A percentile compares a stretch with the other conserved stretches of the same genome.
These are phyloP conservation scores for Fraxinus quadrangulata DNA, from an alignment of 257 asterid species.

Conservation along the genomic window DNA sequence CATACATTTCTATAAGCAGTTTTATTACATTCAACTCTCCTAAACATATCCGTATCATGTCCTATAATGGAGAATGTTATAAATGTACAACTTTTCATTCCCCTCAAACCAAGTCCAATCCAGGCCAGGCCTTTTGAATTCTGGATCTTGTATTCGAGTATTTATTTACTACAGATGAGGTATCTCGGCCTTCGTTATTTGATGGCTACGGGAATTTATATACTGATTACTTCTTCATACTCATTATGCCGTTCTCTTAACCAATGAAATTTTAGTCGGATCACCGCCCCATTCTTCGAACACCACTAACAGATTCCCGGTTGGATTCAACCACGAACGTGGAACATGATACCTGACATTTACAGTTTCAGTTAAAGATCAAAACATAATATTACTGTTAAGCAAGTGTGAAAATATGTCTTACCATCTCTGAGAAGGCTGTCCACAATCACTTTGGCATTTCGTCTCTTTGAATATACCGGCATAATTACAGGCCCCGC, in stretches of 20 bases:
- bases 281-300: conserved; percentile 91
- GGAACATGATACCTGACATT: conserved; percentile 78
- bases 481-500: conserved; percentile 67
- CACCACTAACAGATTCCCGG: conserved; percentile 66
- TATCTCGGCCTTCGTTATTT: conserved; percentile 11
- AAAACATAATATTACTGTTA: not conserved
- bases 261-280: conserved; percentile 61
- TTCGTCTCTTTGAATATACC: conserved; percentile 72
- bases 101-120: conserved; percentile 12
- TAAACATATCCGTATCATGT: not conserved
- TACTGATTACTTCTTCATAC: not conserved
- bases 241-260: conserved; percentile 40
- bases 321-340: conserved; percentile 75
- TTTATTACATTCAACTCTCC: conserved; percentile 24
- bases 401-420: not conserved
- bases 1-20: not conserved
- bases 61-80: conserved; percentile 24
- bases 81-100: conserved; percentile 33
- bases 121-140: not conserved
- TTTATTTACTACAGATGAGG: conserved; percentile 2
- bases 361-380: conserved; percentile 6
- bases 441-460: conserved; percentile 71
- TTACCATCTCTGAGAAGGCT: conserved; percentile 97
- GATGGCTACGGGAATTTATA: conserved; percentile 1
- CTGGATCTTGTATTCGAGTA: not conserved